Conservation (phyloP, 306 rosid genomes). For the Senna siamea region DNA sequence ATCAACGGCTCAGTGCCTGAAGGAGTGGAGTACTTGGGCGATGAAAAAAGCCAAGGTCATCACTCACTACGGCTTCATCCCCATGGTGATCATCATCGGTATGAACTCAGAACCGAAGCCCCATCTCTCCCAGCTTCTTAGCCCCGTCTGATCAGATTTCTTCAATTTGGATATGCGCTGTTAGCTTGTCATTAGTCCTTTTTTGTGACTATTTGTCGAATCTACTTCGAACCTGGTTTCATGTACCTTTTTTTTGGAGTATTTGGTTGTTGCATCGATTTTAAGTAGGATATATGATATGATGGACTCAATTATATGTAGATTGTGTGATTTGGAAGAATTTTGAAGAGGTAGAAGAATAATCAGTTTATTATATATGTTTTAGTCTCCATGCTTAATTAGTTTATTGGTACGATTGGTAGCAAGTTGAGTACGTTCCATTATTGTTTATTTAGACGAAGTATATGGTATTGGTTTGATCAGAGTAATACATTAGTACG, state of each 20-base stretch:
- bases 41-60: conserved; percentile 79
- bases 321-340: conserved; percentile 6
- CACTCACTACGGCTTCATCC: conserved; percentile 94
- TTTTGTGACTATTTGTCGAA: not conserved
- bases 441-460: not conserved
- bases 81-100: conserved; percentile 82
- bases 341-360: conserved; percentile 27
- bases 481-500: not conserved
- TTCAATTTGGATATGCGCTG: not conserved
- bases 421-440: not conserved
- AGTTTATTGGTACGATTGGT: conserved; percentile 2
- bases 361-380: not conserved
- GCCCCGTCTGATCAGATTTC: conserved; percentile 72
- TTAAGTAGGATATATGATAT: conserved; percentile 10
- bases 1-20: conserved; percentile 48
- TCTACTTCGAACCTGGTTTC: not conserved
- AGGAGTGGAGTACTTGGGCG: conserved; percentile 87
- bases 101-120: conserved; percentile 98
- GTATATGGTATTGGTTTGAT: not conserved
- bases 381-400: not conserved
- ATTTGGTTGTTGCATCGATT: conserved; percentile 1
- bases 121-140: conserved; percentile 82
- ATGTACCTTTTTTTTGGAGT: not conserved
- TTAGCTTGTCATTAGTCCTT: not conserved
- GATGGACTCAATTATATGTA: conserved; percentile 15